phyloP scores from a whole-genome alignment of 2,329 filamentous ascomycete genomes.

The Aspergillus versicolor region DNA sequence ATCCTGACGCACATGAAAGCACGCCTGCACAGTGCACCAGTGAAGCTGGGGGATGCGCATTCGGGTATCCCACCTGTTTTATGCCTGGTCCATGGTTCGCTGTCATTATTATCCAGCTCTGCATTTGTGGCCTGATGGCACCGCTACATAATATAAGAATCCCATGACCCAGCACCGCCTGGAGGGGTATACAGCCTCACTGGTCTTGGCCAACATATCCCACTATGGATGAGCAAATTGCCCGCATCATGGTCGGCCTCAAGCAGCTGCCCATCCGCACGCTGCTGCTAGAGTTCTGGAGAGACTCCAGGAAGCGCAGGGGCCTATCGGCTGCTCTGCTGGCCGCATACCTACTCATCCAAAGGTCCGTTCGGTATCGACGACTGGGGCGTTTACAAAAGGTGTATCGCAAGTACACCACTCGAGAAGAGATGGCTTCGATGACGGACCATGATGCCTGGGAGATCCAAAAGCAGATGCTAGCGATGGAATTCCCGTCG shows the following conservation, averaged over 20 bases:
- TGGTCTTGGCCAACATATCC: not conserved
- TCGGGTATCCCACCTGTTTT: not conserved
- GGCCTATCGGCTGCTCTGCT: constrained; percentile 4
- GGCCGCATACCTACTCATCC: constrained; percentile 22
- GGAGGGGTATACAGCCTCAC: not conserved
- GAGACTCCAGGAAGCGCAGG: constrained; percentile 5
- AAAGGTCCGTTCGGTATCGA: constrained; percentile 27
- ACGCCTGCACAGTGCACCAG: not conserved
- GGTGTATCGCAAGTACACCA: constrained; percentile 40
- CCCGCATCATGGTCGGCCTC: not conserved
- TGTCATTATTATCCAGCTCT: not conserved
- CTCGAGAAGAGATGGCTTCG: constrained; percentile 41
- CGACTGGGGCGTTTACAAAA: constrained; percentile 36
- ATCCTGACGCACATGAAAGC: constrained; percentile 3
- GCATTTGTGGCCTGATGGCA: not conserved
- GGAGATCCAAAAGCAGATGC: constrained; percentile 47
- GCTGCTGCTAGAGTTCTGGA: constrained; percentile 5
- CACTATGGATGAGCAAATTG: constrained; percentile 12
- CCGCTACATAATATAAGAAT: not conserved
- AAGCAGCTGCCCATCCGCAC: constrained; percentile 6
- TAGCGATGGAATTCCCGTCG: constrained; percentile 56
- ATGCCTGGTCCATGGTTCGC: not conserved
- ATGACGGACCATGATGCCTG: constrained; percentile 57
- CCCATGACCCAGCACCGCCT: not conserved
- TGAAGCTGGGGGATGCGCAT: not conserved